Evolutionary conservation across 1,284 basidiomycete species (phyloP).

Genomic region (Veloboletus limbatus): DNA sequence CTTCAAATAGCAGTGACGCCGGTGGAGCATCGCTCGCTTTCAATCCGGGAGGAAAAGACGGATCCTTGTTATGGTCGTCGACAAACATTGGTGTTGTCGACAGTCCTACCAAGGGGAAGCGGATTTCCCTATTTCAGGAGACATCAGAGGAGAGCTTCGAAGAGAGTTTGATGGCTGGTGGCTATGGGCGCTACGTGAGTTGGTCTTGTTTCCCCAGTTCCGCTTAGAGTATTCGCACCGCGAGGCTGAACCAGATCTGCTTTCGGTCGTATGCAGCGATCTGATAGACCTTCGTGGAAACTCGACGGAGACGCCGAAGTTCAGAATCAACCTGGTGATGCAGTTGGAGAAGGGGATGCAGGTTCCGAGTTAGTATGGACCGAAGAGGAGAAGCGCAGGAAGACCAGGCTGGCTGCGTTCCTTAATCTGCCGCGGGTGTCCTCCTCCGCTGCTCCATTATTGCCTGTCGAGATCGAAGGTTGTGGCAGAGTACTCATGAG

Average conservation of each 20-base stretch:
- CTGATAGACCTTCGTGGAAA: constrained; percentile 23
- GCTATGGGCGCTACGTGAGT: constrained; percentile 69
- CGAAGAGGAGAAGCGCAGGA: constrained; percentile 63
- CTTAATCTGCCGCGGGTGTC: constrained; percentile 24
- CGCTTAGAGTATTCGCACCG: neutral
- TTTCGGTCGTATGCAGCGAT: constrained; percentile 18
- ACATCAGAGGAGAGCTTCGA: constrained; percentile 80
- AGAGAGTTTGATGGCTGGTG: constrained; percentile 73
- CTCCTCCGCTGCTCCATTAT: constrained; percentile 36
- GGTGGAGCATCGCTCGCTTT: constrained; percentile 9
- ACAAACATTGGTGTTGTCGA: constrained; percentile 57
- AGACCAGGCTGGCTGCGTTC: constrained; percentile 63
- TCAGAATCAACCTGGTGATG: constrained; percentile 32
- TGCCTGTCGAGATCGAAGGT: constrained; percentile 61
- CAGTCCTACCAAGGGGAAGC: constrained; percentile 65
- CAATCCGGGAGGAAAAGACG: constrained; percentile 31
- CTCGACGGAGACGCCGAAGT: constrained; percentile 18
- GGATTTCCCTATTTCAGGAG: constrained; percentile 71
- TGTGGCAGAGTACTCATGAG: constrained; percentile 65
- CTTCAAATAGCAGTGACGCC: constrained; percentile 2
- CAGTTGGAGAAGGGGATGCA: constrained; percentile 36
- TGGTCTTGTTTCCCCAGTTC: neutral
- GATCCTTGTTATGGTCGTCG: constrained; percentile 29
- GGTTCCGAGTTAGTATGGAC: constrained; percentile 39
- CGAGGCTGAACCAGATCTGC: constrained; percentile 9